Percentiles rank a stretch among this genome's conserved stretches.
phyloP scores from a whole-genome alignment of 805 yeast species.

The Brettanomyces anomalus region DNA sequence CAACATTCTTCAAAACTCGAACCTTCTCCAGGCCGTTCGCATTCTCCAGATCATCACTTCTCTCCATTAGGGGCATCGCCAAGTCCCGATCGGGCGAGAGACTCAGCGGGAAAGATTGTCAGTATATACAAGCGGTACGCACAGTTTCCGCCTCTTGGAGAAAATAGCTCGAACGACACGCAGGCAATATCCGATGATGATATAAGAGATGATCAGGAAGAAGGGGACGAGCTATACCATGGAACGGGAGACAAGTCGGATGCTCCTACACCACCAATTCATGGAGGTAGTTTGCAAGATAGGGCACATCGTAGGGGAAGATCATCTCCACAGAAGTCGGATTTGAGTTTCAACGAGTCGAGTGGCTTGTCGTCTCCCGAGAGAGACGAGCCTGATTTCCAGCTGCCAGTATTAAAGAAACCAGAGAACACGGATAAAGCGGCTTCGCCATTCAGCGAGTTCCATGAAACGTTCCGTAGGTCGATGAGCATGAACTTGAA shows the following conservation, averaged over 20 bases:
- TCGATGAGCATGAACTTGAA: slow-evolving; percentile 15
- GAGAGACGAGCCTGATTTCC: slow-evolving; percentile 1
- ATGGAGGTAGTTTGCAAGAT: not conserved
- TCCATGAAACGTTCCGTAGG: slow-evolving; percentile 22
- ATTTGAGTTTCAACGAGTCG: not conserved
- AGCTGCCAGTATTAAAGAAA: slow-evolving; percentile 4
- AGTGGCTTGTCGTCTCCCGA: slow-evolving; percentile 1
- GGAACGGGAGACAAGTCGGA: slow-evolving; percentile 15
- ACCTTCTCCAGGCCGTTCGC: not conserved
- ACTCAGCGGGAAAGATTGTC: slow-evolving; percentile 10
- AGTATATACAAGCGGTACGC: slow-evolving; percentile 27
- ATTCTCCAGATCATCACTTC: not conserved
- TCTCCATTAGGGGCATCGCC: not conserved
- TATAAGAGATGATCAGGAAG: not conserved
- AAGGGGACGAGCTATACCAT: slow-evolving; percentile 1
- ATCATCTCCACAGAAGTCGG: too few species aligned
- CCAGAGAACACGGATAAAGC: slow-evolving; percentile 10
- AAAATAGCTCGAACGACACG: not conserved
- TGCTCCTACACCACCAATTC: slow-evolving; percentile 7
- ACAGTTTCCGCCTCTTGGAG: slow-evolving; percentile 17
- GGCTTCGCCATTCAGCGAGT: slow-evolving; percentile 28
- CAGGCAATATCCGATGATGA: not conserved
- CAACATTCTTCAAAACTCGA: slow-evolving; percentile 14
- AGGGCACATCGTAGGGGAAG: too few species aligned
- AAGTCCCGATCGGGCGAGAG: not conserved